These are phyloP conservation scores for Fusarium floridanum DNA, from an alignment of 2,329 filamentous ascomycete species.

Conservation along the genomic window DNA sequence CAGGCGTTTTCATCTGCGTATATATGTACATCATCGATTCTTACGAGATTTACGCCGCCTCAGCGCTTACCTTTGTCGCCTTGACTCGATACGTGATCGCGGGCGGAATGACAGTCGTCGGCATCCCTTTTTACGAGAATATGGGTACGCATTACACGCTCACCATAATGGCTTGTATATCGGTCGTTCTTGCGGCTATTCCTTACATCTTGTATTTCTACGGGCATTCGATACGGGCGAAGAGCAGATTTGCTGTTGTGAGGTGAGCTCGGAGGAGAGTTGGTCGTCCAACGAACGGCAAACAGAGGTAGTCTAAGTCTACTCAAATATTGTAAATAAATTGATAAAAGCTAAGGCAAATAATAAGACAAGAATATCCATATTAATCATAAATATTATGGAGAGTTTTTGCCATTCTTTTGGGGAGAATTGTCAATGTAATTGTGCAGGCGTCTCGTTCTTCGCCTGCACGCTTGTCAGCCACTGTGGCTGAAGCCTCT, in stretches of 20 bases:
- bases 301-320: no score
- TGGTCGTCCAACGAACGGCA: neutral
- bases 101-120: constrained; percentile 52
- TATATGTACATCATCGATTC: constrained; percentile 56
- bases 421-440: neutral
- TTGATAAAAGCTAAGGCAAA: neutral
- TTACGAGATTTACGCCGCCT: constrained; percentile 51
- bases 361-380: neutral
- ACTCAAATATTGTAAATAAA: neutral
- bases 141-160: constrained; percentile 51
- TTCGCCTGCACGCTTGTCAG: neutral
- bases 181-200: constrained; percentile 46
- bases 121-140: constrained; percentile 51
- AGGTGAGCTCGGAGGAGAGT: neutral
- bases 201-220: constrained; percentile 48
- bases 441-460: neutral
- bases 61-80: constrained; percentile 50
- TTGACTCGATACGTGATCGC: constrained; percentile 49
- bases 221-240: constrained; percentile 36
- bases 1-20: constrained; percentile 43
- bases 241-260: constrained; percentile 37
- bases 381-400: neutral
- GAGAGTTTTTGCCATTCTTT: neutral
- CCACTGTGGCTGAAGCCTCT: neutral
- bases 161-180: constrained; percentile 50